Evolutionary conservation across 2,329 filamentous ascomycete genomes (phyloP).

Genomic region (Tolypocladium amazonense): DNA sequence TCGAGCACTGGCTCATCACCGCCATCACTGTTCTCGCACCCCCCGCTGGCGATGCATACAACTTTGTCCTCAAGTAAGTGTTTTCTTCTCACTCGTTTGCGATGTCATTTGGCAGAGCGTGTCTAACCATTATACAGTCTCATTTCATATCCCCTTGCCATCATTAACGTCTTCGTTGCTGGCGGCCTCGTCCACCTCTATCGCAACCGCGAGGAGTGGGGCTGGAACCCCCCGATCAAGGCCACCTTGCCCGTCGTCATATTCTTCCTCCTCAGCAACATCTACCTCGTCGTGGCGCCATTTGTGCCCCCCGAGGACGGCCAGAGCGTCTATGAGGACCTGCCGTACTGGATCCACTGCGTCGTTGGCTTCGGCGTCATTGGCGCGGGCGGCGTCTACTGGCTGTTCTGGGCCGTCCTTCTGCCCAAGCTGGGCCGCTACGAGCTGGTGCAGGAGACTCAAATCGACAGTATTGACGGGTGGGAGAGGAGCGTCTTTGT

Average conservation of each 20-base stretch:
- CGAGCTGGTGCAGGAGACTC: conserved; percentile 42
- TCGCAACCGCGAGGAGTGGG: conserved; percentile 31
- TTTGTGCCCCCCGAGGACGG: conserved; percentile 41
- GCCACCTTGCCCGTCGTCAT: conserved; percentile 42
- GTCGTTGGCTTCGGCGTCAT: conserved; percentile 46
- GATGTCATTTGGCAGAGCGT: accelerated
- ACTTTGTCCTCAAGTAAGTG: conserved; percentile 47
- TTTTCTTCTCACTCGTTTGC: not conserved
- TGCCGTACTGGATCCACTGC: conserved; percentile 49
- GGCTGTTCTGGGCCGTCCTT: conserved; percentile 43
- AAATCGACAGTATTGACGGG: conserved; percentile 47
- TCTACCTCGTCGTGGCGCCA: conserved; percentile 50
- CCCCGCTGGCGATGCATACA: conserved; percentile 56
- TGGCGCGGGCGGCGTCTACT: conserved; percentile 41
- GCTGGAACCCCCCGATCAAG: conserved; percentile 44
- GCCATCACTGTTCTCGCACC: conserved; percentile 57
- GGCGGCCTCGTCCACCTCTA: conserved; percentile 43
- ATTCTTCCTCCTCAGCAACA: conserved; percentile 51
- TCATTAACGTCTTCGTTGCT: conserved; percentile 45
- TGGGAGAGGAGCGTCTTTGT: conserved; percentile 50
- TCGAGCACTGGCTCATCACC: conserved; percentile 53
- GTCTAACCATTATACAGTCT: conserved; percentile 25
- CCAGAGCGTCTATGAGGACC: conserved; percentile 40
- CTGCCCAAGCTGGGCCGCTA: conserved; percentile 42
- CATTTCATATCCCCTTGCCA: conserved; percentile 53